Evolutionary conservation across 257 asterid species (phyloP), one percentile per base, ranked within the genome.

Genomic region (Thymus quinquecostatus): DNA sequence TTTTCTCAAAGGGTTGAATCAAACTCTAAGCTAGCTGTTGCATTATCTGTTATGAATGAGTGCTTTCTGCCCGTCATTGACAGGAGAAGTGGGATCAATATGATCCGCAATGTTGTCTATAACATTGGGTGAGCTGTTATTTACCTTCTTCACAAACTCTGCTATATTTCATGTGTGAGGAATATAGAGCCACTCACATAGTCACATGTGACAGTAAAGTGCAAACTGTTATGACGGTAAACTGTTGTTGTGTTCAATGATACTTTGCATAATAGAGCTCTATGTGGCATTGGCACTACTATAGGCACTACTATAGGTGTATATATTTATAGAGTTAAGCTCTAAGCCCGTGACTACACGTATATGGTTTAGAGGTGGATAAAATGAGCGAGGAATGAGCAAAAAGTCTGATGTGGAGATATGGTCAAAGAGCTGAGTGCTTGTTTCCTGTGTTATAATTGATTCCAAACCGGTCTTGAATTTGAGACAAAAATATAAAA

Each of bases 1-100:
- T 89, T 83, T 79, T 79, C 96, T 67, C 96, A 82, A 82, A 83
- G 87, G 81, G 96, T 92, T 74, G 98, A 92, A 79, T 78, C 92
- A 86, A 92, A 92, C 84, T 88, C 98, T 57, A 92, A 92, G 78
- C 85, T 92, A 66, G 96, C 96, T 76, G 91, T 92, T 66, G 88
- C 94, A 5, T 77, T 85, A 49, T 81, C 89, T 69, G 87, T 92
- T 50, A 86, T 92, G 96, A 83, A 92, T 56, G 98, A 92, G 80
- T 92, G 98, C 74, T 92, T 92, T 85, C 60, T 92, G 84, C 98
- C 96, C 59, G 84, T 89, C 14, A 68, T 78, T 78, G 98, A 92
- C 82, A 80, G 98, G 79, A 88, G 96, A 82, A 89, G 96, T 79
- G 93, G 89, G 77, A 84, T 92, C 61, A 89, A 86, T 84, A 85